Percentiles rank a stretch among this genome's conserved stretches.
phyloP scores from a whole-genome alignment of 768 basidiomycete species.

The Rhodosporidiobolus sp. region DNA sequence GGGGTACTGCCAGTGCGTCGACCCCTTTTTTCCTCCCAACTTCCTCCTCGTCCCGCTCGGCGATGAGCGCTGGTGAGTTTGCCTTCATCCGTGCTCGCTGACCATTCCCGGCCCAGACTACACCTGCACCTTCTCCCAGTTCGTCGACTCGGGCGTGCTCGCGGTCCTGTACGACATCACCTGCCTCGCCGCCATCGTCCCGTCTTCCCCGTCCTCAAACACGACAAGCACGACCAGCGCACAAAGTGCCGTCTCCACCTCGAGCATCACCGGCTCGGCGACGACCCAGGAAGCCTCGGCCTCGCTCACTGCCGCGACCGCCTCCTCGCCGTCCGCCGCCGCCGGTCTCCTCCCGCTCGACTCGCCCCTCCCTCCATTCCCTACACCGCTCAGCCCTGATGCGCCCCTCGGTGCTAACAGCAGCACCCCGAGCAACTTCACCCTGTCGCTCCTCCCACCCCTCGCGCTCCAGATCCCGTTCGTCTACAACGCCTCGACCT shows the following conservation, averaged over 20 bases:
- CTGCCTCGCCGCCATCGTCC: background rate
- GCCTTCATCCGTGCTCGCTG: background rate
- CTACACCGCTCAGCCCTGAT: background rate
- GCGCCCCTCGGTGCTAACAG: too few species aligned
- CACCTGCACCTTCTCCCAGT: slow-evolving; percentile 5
- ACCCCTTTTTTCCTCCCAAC: background rate
- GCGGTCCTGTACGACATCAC: slow-evolving; percentile 1
- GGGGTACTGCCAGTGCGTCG: background rate
- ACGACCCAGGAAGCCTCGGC: background rate
- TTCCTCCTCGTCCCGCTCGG: too few species aligned
- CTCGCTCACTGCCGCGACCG: background rate
- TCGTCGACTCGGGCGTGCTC: background rate
- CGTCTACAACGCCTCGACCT: slow-evolving; percentile 3
- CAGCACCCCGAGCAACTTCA: slow-evolving; percentile 2
- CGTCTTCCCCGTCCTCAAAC: too few species aligned
- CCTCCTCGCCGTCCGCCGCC: background rate
- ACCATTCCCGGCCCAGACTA: background rate
- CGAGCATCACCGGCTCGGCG: background rate
- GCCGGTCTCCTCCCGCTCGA: background rate
- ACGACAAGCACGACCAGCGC: too few species aligned
- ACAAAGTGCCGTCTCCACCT: background rate
- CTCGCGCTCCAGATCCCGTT: slow-evolving; percentile 1
- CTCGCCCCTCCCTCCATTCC: background rate
- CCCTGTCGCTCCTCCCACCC: background rate
- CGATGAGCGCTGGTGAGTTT: background rate